Evolutionary conservation across 78 protist species (phyloP), one percentile per base, ranked within the genome.

Genomic region (Dictyostelium intermedium): DNA sequence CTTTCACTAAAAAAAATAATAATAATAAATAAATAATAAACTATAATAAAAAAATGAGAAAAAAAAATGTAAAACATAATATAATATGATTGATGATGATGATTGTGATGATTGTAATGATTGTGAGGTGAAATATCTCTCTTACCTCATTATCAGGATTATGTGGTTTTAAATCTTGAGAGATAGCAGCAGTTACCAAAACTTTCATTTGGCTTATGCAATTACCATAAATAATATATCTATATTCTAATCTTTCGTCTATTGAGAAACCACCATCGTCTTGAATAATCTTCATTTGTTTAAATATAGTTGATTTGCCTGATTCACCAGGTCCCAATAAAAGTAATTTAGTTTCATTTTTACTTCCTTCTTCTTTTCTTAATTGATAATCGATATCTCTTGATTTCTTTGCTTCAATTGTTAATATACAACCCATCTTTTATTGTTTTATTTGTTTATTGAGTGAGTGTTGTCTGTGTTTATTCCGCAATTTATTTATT

Each of bases 131-230:
- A 6, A n/a, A 11, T 34, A 66, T 34, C 10, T 4, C 2, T 79
- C 86, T 37, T 73, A 93, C 96, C 72, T 93, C 78, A 61, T 93
- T 86, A 47, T 78, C 82, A 9, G 77, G 56, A 32, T 45, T 43
- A 10, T 9, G 25, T 66, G 92, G 92, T 76, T 47, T 45, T 23
- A 93, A 43, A 20, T 84, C 84, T 20, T 66, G 30, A 18, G 82
- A 66, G 30, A 61, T 80, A 4, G 84, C 96, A 10, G 87, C 74
- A n/a, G 35, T 80, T 13, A 93, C 96, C 41, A 93, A 72, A 27
- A 87, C 92, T 73, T 93, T 93, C 96, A 93, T 93, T 66, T 93
- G 96, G 53, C 89, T 93, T 37, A 93, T 93, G 77, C 96, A 93
- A 73, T 93, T 93, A 39, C 94, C 92, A 56, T 78, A 93, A 43